phyloP scores from a whole-genome alignment of 176 grass and related monocot genomes.

The Triticum monococcum region DNA sequence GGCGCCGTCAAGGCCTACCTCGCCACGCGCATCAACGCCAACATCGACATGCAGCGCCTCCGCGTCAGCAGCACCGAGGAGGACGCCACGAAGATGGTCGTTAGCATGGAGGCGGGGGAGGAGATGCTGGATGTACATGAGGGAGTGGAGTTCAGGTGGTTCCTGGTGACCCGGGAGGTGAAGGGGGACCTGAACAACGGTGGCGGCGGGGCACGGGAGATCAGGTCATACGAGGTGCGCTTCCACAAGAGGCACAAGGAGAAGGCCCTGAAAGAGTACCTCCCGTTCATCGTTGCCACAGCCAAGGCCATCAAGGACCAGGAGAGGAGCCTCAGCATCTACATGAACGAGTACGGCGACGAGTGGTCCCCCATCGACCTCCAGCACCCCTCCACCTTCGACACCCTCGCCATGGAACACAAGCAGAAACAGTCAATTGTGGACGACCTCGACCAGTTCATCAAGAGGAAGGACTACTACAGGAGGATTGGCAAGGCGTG shows the following conservation, averaged over 20 bases:
- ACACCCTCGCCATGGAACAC: conserved; percentile 70
- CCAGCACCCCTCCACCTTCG: conserved; percentile 83
- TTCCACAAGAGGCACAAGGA: conserved; percentile 81
- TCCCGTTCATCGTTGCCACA: conserved; percentile 55
- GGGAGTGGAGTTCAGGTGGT: conserved; percentile 47
- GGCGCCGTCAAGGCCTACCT: conserved; percentile 30
- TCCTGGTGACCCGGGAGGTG: background rate
- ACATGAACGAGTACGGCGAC: conserved; percentile 48
- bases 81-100: conserved; percentile 22
- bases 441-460: conserved; percentile 66
- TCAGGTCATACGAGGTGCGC: conserved; percentile 49
- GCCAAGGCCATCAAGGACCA: conserved; percentile 61
- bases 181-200: background rate
- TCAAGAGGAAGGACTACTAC: conserved; percentile 87
- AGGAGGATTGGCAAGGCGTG: conserved; percentile 81
- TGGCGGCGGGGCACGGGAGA: background rate
- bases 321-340: conserved; percentile 47
- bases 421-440: conserved; percentile 62
- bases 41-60: conserved; percentile 19
- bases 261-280: conserved; percentile 58
- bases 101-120: conserved; percentile 47
- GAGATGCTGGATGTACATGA: conserved; percentile 44
- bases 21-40: conserved; percentile 22
- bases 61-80: conserved; percentile 24
- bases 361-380: conserved; percentile 62